A percentile compares a stretch with the other conserved stretches of the same genome.
Evolutionary conservation across 2,329 filamentous ascomycete species (phyloP).

Genomic region (Fusarium pseudocircinatum): DNA sequence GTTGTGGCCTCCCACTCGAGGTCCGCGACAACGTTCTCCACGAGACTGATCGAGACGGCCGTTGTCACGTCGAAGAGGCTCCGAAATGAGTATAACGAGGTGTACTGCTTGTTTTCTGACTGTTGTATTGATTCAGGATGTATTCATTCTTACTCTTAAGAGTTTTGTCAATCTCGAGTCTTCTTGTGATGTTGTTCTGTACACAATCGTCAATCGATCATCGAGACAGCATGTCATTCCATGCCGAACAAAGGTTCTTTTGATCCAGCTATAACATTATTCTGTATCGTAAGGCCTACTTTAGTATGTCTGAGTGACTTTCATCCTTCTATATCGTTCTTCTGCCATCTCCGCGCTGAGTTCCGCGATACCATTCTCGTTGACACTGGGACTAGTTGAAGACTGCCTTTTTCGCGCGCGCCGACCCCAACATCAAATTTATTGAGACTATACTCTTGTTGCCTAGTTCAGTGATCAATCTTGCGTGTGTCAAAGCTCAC

Average conservation of each 20-base stretch:
- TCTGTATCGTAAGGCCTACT: background rate
- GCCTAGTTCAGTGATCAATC: rapidly evolving
- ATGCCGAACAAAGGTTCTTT: rapidly evolving
- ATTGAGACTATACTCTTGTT: rapidly evolving
- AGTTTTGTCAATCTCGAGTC: too few species aligned
- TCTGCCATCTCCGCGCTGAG: rapidly evolving
- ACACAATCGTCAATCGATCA: background rate
- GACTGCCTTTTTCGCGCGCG: background rate
- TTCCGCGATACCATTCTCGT: rapidly evolving
- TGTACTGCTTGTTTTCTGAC: rapidly evolving
- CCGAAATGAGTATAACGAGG: rapidly evolving
- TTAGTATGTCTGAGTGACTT: rapidly evolving
- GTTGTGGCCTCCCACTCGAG: background rate
- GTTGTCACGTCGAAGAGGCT: rapidly evolving
- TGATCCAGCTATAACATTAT: rapidly evolving
- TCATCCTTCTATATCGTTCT: too few species aligned
- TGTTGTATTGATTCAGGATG: rapidly evolving
- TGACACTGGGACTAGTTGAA: background rate
- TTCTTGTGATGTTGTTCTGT: background rate
- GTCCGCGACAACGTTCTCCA: background rate
- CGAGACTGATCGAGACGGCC: background rate
- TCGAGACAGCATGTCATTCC: background rate
- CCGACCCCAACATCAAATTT: background rate
- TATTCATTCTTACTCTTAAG: rapidly evolving
- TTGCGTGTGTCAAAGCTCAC: rapidly evolving